Evolutionary conservation across 2,329 filamentous ascomycete species (phyloP), one percentile per base, ranked within the genome.

Genomic region (Dactylellina drechsleri): DNA sequence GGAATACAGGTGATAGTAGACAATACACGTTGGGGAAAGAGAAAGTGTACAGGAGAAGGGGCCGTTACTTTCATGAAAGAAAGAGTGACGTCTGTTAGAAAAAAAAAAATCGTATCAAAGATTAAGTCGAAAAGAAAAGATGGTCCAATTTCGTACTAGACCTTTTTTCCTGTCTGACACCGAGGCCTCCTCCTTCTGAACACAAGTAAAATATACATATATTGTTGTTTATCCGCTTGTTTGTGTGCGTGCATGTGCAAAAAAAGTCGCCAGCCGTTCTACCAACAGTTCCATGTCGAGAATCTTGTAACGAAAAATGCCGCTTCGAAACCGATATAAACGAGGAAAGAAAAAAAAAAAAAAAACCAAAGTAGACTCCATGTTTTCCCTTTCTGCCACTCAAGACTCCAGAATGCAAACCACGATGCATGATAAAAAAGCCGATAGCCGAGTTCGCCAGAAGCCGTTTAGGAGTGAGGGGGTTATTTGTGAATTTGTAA

Each of bases 181-280:
- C 13, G 16, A 47, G 16, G 16, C 43, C 16, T 12, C 43, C 12
- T 23, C 47, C 20, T 12, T 18, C 47, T 52, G 47, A 23, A 20
- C 18, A 18, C 47, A 52, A 56, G 18, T 16, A 52, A 52, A 50
- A 53, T 67, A 60, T 67, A 67, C 56, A 68, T 23, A 54, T 36
- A 61, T 61, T 61, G 56, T 56, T 68, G 41, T 60, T 68, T 68
- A 60, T 62, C 53, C 40, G 66, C 47, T 57, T 57, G 57, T 31
- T 18, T 49, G 43, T 56, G 50, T 56, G 18, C 10, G n/a, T 62
- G 50, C n/a, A n/a, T n/a, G 13, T 15, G 10, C 47, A 13, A 47
- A 45, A 67, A 67, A 56, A 58, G 52, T 64, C 58, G 40, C 64
- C 64, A 47, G 53, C 58, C 64, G 54, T 60, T 75, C 71, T 75